phyloP scores from a whole-genome alignment of 306 rosid genomes.

The Trifolium fragiferum region DNA sequence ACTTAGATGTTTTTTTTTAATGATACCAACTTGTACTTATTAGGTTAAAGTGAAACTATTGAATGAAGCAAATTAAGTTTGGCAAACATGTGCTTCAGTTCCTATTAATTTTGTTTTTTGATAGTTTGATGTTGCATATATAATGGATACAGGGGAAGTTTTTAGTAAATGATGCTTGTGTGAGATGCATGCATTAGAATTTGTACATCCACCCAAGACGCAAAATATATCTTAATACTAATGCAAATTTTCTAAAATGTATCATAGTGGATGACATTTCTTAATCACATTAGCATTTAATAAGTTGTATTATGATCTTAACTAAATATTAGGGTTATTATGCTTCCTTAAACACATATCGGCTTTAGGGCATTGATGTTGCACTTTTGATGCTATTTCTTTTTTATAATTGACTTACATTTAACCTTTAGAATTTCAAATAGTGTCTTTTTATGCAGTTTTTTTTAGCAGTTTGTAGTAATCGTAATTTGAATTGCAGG shows the following conservation, averaged over 20 bases:
- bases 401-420: conserved; percentile 1
- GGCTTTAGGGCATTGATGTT: conserved; percentile 29
- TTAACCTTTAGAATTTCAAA: neutral
- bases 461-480: conserved; percentile 15
- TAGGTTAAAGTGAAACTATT: too few relatives aligned
- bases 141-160: conserved; percentile 22
- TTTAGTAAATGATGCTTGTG: conserved; percentile 18
- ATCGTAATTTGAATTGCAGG: conserved; percentile 54
- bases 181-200: conserved; percentile 5
- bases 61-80: too few relatives aligned
- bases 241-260: too few relatives aligned
- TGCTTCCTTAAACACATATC: neutral
- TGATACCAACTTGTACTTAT: too few relatives aligned
- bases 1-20: neutral
- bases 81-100: too few relatives aligned
- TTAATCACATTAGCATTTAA: neutral
- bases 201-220: neutral
- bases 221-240: neutral
- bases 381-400: conserved; percentile 26
- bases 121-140: conserved; percentile 16
- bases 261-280: conserved; percentile 3
- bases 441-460: conserved; percentile 8
- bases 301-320: conserved; percentile 8
- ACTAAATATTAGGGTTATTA: neutral
- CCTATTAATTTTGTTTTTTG: too few relatives aligned